A percentile compares a stretch with the other conserved stretches of the same genome.
phyloP scores from a whole-genome alignment of 805 yeast species.

The Lipomyces spencermartinsiae region DNA sequence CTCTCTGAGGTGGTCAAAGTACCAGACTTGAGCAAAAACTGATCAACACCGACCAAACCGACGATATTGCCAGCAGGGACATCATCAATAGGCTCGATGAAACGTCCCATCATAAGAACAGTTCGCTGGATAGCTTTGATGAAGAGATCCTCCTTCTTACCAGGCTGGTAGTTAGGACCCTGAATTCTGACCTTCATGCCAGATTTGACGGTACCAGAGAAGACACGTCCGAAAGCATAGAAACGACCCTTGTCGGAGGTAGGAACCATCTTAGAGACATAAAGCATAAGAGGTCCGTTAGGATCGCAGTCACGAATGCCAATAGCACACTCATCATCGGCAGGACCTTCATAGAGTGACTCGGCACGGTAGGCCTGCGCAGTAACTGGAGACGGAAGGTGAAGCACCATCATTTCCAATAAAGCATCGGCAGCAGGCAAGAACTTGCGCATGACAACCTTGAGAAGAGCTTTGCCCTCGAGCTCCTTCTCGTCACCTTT shows the following conservation, averaged over 20 bases:
- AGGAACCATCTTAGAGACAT: constrained; percentile 99
- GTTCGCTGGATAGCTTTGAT: constrained; percentile 98
- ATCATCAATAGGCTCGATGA: constrained; percentile 97
- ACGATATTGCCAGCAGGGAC: constrained; percentile 99
- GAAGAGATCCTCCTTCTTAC: constrained; percentile 97
- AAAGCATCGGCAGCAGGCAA: constrained; percentile 99
- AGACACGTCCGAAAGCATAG: constrained; percentile 99
- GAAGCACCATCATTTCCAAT: constrained; percentile 97
- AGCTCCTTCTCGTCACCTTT: constrained; percentile 97
- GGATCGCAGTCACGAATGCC: constrained; percentile 99
- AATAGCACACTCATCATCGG: constrained; percentile 79
- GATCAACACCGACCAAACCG: constrained; percentile 99
- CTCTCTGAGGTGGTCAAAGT: constrained; percentile 95
- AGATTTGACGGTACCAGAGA: constrained; percentile 98
- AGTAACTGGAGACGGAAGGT: constrained; percentile 99
- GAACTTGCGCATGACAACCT: constrained; percentile 99
- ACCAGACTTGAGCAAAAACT: constrained; percentile 99
- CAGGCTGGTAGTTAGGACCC: constrained; percentile 99
- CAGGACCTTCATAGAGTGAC: constrained; percentile 98
- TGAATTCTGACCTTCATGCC: constrained; percentile 99
- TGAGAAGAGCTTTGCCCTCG: constrained; percentile 98
- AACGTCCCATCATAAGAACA: constrained; percentile 99
- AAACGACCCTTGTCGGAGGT: constrained; percentile 99
- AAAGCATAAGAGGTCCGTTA: constrained; percentile 95
- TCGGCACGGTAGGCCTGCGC: constrained; percentile 99